Evolutionary conservation across 164 flowering plant species (phyloP), one percentile per base, ranked within the genome.

Genomic region (Taxillus chinensis): DNA sequence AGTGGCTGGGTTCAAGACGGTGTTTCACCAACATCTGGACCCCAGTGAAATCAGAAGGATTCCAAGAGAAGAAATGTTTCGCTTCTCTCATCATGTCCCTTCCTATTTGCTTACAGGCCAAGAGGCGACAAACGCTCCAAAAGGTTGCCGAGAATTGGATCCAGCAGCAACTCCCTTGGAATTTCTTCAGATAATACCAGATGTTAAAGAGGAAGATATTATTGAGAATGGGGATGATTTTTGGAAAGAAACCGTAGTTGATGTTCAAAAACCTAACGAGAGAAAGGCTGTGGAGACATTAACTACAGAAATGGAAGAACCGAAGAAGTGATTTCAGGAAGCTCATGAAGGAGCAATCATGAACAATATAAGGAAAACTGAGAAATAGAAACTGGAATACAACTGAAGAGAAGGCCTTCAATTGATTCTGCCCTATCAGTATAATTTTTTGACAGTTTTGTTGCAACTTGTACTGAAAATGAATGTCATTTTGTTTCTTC

Each of bases 41-140:
- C 78, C 78, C 2, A 56, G 68, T 43, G 72, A 77, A 70, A 66
- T 77, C 57, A 75, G 63, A 61, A 75, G 45, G 66, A 82, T 87
- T 46, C 83, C 81, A 3, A 80, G 74, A 63, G 88, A 77, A 45
- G 90, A 87, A 73, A 71, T 87, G 78, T 80, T 82, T 59, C 77
- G 86, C 17, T 85, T 87, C 65, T 87, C 95, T 7, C 95, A 87
- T 78, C 82, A 78, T 61, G 87, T 87, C 38, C 95, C 95, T 37
- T 83, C 90, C 17, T 65, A 70, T 72, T 62, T 80, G 80, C 86
- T 87, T 61, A 82, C 84, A 1, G 95, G 89, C 61, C 78, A 73
- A 61, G 90, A 87, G 72, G 87, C 79, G 58, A 67, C 69, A 15
- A 76, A 72, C 72, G 83, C 84, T 70, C 90, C 84, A 3, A 82